phyloP scores from a whole-genome alignment of 1,284 basidiomycete species.

The Tilletia setariae region DNA sequence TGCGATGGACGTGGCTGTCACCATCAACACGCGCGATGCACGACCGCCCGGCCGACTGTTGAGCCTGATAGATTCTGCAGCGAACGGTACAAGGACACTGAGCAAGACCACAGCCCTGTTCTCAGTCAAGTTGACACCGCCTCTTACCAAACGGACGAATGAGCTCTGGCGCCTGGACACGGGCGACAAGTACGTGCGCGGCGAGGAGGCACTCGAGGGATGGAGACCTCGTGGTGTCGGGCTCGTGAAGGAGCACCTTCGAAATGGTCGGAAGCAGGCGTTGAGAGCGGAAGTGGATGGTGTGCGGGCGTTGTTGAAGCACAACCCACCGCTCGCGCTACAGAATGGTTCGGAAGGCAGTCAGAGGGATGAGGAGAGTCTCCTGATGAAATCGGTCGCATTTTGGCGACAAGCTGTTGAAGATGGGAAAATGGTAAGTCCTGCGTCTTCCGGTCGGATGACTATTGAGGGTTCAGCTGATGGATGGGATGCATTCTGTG shows the following conservation, averaged over 20 bases:
- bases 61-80: conserved; percentile 54
- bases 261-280: conserved; percentile 38
- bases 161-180: conserved; percentile 95
- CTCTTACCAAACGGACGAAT: conserved; percentile 76
- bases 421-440: conserved; percentile 24
- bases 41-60: conserved; percentile 78
- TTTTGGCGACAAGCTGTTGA: conserved; percentile 34
- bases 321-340: conserved; percentile 22
- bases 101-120: conserved; percentile 77
- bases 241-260: conserved; percentile 74
- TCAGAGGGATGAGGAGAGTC: conserved; percentile 13
- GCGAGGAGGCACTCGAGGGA: conserved; percentile 71
- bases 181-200: conserved; percentile 83
- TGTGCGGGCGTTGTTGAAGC: conserved; percentile 68
- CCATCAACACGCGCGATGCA: conserved; percentile 81
- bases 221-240: conserved; percentile 87
- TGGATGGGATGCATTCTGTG: background rate
- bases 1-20: conserved; percentile 77
- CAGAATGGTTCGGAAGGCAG: conserved; percentile 37
- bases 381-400: conserved; percentile 28
- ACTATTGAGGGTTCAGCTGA: background rate
- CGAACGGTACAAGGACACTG: conserved; percentile 42
- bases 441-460: background rate
- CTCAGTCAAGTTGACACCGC: conserved; percentile 73
- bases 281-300: conserved; percentile 83